Base-by-base conservation (phyloP, 2,329 filamentous ascomycete genomes). In the Colletotrichum acutatum region DNA sequence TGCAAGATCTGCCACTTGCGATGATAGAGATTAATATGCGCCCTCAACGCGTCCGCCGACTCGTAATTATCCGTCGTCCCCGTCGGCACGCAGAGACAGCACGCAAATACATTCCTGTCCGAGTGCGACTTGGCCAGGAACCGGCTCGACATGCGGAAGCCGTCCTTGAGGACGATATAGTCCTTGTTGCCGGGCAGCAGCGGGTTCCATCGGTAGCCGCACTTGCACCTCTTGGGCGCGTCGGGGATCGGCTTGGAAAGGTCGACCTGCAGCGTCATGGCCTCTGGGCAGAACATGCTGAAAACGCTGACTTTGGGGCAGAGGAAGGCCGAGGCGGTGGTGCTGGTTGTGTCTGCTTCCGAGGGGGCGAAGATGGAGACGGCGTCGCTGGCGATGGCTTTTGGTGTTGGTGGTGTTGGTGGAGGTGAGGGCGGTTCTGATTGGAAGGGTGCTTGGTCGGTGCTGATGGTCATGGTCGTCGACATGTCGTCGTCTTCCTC, bases 1-100 rank as follows among this genome's bases (percentile, higher is more conserved):
- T 85, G 83, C 30, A 84, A 78, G 71, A 85, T 80, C 77, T 85
- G 83, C 83, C 83, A 85, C 76, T 85, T 85, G 30, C 79, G 80
- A 72, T 85, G 83, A 12, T 75, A 76, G 1, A 76, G 65, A 66
- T 84, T 82, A 74, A 84, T 82, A 69, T 85, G 83, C 30, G 76
- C 76, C 37, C 77, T 76, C 65, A 85, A 77, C 6, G 75, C 75
- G 49, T 79, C 78, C 4, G 79, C 77, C 7, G 76, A 79, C 4
- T 74, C 77, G 58, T 81, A 84, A 4, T 77, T 82, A 57, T 81
- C 78, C 1, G 80, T 81, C 58, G 75, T 78, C 6, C 83, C 83
- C 56, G 76, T 81, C 4, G 81, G 82, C 9, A 81, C 83, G 65
- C 83, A 85, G 12, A 85, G 76, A 3, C 84, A 82, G 54, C 83